Conservation (phyloP, 2,329 filamentous ascomycete genomes). For the Ceratocystis colombiana region DNA sequence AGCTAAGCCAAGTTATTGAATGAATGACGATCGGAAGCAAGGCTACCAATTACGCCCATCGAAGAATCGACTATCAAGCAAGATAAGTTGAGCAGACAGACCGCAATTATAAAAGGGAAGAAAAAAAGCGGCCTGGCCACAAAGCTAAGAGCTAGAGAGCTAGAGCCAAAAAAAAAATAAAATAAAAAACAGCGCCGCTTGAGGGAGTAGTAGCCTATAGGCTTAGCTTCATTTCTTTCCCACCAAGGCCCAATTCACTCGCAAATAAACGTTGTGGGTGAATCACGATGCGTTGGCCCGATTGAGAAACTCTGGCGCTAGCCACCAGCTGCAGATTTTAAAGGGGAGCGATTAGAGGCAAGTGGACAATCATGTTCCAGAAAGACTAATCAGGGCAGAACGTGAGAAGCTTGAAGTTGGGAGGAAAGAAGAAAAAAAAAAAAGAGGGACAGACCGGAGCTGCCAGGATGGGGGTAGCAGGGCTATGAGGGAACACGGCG, state of each 20-base stretch:
- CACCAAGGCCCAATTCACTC: neutral
- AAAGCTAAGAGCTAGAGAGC: constrained; percentile 11
- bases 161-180: neutral
- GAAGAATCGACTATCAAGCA: neutral
- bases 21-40: constrained; percentile 10
- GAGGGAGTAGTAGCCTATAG: constrained; percentile 2
- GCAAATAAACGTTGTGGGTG: constrained; percentile 12
- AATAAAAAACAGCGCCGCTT: neutral
- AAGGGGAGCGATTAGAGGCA: constrained; percentile 13
- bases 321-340: constrained; percentile 13
- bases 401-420: constrained; percentile 14
- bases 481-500: neutral
- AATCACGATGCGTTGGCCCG: constrained; percentile 14
- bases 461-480: constrained; percentile 11
- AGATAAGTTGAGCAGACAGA: neutral
- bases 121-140: constrained; percentile 5
- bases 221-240: neutral
- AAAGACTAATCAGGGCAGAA: constrained; percentile 12
- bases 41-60: constrained; percentile 12
- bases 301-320: constrained; percentile 11
- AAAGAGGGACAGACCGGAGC: constrained; percentile 14
- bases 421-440: constrained; percentile 9
- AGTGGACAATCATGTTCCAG: constrained; percentile 14
- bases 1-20: neutral
- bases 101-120: neutral